Conservation (phyloP, 768 basidiomycete species). For the Boletus rubescentipes region DNA sequence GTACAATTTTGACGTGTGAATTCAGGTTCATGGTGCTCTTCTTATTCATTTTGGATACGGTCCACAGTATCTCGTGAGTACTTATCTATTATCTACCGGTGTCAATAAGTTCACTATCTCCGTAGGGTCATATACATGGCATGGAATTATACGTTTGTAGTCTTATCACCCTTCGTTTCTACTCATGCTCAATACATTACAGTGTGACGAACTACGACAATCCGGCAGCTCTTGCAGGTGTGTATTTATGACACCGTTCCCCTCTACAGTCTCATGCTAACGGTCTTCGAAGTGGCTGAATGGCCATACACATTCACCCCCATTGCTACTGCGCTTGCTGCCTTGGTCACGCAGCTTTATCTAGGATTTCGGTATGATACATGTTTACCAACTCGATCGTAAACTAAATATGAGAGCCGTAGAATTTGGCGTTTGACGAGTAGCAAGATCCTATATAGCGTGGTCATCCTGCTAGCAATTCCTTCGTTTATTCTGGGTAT, state of each 20-base stretch:
- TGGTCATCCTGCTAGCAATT: constrained; percentile 39
- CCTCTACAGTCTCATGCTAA: background rate
- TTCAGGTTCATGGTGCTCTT: constrained; percentile 18
- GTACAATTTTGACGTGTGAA: background rate
- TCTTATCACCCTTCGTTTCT: no score
- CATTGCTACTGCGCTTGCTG: constrained; percentile 44
- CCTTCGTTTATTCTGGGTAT: constrained; percentile 45
- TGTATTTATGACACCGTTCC: background rate
- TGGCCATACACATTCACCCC: constrained; percentile 56
- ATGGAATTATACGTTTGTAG: constrained; percentile 17
- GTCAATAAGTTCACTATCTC: background rate
- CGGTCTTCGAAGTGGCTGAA: constrained; percentile 31
- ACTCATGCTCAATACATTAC: background rate
- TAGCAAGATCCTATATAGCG: constrained; percentile 25
- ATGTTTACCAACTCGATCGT: no score
- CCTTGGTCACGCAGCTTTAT: constrained; percentile 50
- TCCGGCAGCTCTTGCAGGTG: constrained; percentile 14
- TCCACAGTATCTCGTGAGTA: constrained; percentile 19
- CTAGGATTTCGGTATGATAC: constrained; percentile 41
- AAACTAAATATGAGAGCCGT: background rate
- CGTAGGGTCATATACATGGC: constrained; percentile 18
- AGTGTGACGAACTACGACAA: constrained; percentile 16
- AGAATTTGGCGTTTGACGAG: constrained; percentile 18
- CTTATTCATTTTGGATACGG: constrained; percentile 20
- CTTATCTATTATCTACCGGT: background rate